Percentiles rank a stretch among this genome's conserved stretches.
These are phyloP conservation scores for Staphylotrichum tortipilum DNA, from an alignment of 495 filamentous ascomycete genomes.

Conservation along the genomic window DNA sequence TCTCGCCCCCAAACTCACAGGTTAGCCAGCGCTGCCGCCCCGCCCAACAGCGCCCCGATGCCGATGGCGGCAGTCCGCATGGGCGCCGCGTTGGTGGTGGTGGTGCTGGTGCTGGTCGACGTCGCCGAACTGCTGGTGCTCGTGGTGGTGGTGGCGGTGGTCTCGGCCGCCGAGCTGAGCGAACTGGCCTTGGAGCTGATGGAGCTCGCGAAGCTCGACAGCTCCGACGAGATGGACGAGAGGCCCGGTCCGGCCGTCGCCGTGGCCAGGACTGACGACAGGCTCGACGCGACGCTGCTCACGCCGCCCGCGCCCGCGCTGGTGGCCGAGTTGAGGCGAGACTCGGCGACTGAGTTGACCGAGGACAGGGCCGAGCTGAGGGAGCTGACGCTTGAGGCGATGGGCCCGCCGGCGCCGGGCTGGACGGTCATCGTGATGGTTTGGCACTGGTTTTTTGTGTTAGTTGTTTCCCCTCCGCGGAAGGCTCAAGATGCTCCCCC, in stretches of 20 bases:
- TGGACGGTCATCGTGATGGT: background rate
- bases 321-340: conserved; percentile 13
- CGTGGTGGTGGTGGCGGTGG: background rate
- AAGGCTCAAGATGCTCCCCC: no score
- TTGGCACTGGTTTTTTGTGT: conserved; percentile 20
- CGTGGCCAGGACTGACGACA: conserved; percentile 17
- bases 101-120: background rate
- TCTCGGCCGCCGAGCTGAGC: background rate
- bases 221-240: conserved; percentile 16
- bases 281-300: conserved; percentile 6
- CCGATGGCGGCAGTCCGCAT: conserved; percentile 28
- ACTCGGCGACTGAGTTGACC: conserved; percentile 9
- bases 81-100: background rate
- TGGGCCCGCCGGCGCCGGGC: conserved; percentile 10
- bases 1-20: conserved; percentile 9
- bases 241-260: conserved; percentile 16
- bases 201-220: conserved; percentile 10
- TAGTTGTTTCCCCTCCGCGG: no score
- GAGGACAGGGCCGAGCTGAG: conserved; percentile 14
- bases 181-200: background rate
- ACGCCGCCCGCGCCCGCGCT: no score
- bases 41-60: conserved; percentile 31
- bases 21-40: conserved; percentile 23
- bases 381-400: no score
- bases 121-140: background rate